These are phyloP conservation scores for Sclerotinia minor DNA, from an alignment of 2,329 filamentous ascomycete genomes.

Conservation along the genomic window DNA sequence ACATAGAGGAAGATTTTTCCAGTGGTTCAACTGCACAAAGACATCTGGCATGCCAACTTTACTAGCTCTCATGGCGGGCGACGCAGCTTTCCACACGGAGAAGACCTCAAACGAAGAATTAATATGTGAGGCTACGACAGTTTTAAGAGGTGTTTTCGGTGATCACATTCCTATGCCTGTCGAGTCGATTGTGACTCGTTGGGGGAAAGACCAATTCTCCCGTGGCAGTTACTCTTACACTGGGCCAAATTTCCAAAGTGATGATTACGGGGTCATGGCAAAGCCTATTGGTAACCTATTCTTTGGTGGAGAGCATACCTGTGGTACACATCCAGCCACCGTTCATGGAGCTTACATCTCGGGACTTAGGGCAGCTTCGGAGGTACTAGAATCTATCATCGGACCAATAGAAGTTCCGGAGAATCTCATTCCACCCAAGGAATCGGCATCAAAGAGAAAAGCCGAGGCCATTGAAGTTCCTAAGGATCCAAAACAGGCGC, in stretches of 20 bases:
- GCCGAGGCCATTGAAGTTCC: constrained; percentile 41
- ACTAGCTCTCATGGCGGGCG: constrained; percentile 92
- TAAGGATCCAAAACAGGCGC: constrained; percentile 53
- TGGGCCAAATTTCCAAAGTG: constrained; percentile 74
- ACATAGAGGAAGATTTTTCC: constrained; percentile 87
- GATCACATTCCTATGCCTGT: constrained; percentile 70
- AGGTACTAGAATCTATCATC: constrained; percentile 76
- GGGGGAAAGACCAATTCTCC: constrained; percentile 89
- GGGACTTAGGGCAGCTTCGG: constrained; percentile 83
- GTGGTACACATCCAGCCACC: constrained; percentile 91
- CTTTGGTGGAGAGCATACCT: constrained; percentile 96
- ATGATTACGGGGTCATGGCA: constrained; percentile 93
- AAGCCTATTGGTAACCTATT: constrained; percentile 80
- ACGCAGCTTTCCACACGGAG: constrained; percentile 89
- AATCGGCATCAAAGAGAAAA: constrained; percentile 58
- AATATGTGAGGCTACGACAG: constrained; percentile 74
- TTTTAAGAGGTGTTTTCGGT: constrained; percentile 76
- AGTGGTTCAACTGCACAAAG: constrained; percentile 95
- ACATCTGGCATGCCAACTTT: constrained; percentile 86
- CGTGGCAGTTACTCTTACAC: constrained; percentile 94
- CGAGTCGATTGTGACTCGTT: constrained; percentile 87
- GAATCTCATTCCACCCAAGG: constrained; percentile 71
- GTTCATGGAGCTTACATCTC: constrained; percentile 96
- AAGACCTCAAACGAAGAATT: constrained; percentile 71
- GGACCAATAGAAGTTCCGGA: constrained; percentile 77